A percentile compares a stretch with the other conserved stretches of the same genome.
Conservation (phyloP, 1,284 basidiomycete species). For the Earliella scabrosa region DNA sequence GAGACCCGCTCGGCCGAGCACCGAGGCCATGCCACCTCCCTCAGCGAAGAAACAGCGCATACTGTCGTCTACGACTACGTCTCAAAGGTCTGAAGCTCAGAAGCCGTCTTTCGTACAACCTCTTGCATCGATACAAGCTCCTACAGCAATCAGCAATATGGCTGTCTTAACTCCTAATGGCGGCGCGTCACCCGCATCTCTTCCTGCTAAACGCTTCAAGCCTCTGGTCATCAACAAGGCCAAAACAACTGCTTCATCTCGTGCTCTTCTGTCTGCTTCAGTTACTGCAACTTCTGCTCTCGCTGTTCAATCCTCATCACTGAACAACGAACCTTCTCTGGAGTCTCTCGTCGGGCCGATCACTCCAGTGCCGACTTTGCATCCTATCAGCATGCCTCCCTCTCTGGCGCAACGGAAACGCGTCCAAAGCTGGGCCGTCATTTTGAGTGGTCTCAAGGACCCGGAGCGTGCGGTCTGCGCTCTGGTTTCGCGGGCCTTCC, state of each 20-base stretch:
- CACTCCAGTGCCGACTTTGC: conserved; percentile 40
- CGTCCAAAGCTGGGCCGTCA: conserved; percentile 55
- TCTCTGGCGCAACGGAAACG: conserved; percentile 57
- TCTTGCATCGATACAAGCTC: too few relatives aligned
- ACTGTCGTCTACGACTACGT: background rate
- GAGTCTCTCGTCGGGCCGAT: conserved; percentile 28
- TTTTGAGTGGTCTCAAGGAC: conserved; percentile 52
- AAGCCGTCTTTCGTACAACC: too few relatives aligned
- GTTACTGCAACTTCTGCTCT: background rate
- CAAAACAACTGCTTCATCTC: background rate
- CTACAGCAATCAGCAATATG: too few relatives aligned
- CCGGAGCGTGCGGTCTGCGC: conserved; percentile 47
- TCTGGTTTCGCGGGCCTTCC: conserved; percentile 60
- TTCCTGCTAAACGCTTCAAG: conserved; percentile 39
- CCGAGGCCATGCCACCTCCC: conserved; percentile 2
- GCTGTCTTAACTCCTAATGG: background rate
- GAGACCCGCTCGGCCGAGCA: background rate
- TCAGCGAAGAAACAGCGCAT: conserved; percentile 12
- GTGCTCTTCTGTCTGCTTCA: background rate
- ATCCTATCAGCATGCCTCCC: conserved; percentile 56
- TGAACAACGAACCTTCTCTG: conserved; percentile 27
- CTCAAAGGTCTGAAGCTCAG: background rate
- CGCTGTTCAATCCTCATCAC: background rate
- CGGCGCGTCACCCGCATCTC: background rate
- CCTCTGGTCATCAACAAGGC: conserved; percentile 36